These are phyloP conservation scores for Wickerhamiella kazuoi DNA, from an alignment of 805 yeast species.

Conservation along the genomic window DNA sequence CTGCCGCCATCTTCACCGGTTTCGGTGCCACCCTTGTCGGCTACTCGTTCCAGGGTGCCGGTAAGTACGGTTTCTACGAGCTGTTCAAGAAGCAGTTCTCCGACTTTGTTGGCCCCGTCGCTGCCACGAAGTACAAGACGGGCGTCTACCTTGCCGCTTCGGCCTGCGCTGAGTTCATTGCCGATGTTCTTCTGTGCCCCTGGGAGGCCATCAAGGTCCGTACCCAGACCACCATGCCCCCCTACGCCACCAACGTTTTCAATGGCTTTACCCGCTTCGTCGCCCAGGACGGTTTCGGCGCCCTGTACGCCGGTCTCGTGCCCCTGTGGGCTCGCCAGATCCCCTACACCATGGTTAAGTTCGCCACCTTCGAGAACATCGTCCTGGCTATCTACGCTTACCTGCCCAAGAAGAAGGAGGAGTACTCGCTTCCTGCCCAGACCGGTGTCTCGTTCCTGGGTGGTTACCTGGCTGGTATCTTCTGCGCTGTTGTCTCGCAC, in stretches of 20 bases:
- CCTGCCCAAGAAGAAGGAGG: slow-evolving; percentile 54
- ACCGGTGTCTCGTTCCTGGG: slow-evolving; percentile 90
- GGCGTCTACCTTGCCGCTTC: slow-evolving; percentile 65
- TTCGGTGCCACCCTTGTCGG: slow-evolving; percentile 86
- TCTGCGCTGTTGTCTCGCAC: slow-evolving; percentile 90
- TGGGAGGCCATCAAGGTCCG: slow-evolving; percentile 88
- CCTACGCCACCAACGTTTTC: slow-evolving; percentile 44
- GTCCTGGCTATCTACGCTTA: slow-evolving; percentile 61
- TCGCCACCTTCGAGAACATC: slow-evolving; percentile 83
- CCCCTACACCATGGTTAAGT: slow-evolving; percentile 97
- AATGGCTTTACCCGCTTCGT: slow-evolving; percentile 53
- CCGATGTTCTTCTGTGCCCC: slow-evolving; percentile 82
- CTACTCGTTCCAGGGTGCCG: slow-evolving; percentile 91
- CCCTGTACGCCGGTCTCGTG: slow-evolving; percentile 71
- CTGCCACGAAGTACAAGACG: slow-evolving; percentile 48
- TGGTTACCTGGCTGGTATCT: slow-evolving; percentile 94
- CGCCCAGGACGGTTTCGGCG: slow-evolving; percentile 50
- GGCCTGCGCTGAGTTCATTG: slow-evolving; percentile 86
- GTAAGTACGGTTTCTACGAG: slow-evolving; percentile 93
- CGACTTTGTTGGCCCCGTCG: slow-evolving; percentile 43
- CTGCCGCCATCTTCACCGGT: slow-evolving; percentile 66
- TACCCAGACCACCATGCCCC: slow-evolving; percentile 87
- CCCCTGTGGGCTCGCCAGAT: slow-evolving; percentile 95
- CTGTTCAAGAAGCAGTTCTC: slow-evolving; percentile 67
- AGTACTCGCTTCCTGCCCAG: slow-evolving; percentile 58